phyloP scores from a whole-genome alignment of 2,329 filamentous ascomycete genomes.

The Scolecobasidium constrictum region DNA sequence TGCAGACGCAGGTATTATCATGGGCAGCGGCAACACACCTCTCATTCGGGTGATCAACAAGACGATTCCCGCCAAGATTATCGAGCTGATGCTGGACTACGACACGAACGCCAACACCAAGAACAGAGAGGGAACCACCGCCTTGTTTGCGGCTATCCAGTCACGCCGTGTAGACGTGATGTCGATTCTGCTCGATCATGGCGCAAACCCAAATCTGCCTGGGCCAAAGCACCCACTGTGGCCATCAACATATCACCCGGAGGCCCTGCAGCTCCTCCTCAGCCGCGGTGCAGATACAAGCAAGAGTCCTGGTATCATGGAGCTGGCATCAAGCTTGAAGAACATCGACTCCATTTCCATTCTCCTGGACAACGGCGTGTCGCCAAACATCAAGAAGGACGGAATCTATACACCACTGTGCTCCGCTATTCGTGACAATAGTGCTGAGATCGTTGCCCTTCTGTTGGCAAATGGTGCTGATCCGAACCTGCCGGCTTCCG shows the following conservation, averaged over 20 bases:
- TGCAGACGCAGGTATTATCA: constrained; percentile 44
- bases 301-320: constrained; percentile 53
- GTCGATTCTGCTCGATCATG: constrained; percentile 41
- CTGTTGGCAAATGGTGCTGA: constrained; percentile 43
- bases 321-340: constrained; percentile 52
- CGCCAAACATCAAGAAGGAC: constrained; percentile 52
- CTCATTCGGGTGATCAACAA: constrained; percentile 48
- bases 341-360: constrained; percentile 50
- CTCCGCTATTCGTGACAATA: constrained; percentile 57
- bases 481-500: constrained; percentile 45
- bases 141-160: constrained; percentile 52
- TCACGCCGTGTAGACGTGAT: constrained; percentile 47
- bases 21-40: constrained; percentile 48
- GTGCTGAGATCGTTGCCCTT: constrained; percentile 49
- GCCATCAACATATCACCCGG: constrained; percentile 50
- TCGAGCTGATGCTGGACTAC: constrained; percentile 50
- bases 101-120: constrained; percentile 49
- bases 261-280: constrained; percentile 48
- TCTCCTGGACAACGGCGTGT: constrained; percentile 48
- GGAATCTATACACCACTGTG: constrained; percentile 58
- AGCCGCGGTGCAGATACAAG: constrained; percentile 47
- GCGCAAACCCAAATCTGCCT: constrained; percentile 57
- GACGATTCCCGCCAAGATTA: constrained; percentile 41
- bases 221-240: constrained; percentile 59
- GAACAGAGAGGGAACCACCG: constrained; percentile 50